Evolutionary conservation across 2,329 filamentous ascomycete species (phyloP).

Genomic region (Apiospora saccharicola): DNA sequence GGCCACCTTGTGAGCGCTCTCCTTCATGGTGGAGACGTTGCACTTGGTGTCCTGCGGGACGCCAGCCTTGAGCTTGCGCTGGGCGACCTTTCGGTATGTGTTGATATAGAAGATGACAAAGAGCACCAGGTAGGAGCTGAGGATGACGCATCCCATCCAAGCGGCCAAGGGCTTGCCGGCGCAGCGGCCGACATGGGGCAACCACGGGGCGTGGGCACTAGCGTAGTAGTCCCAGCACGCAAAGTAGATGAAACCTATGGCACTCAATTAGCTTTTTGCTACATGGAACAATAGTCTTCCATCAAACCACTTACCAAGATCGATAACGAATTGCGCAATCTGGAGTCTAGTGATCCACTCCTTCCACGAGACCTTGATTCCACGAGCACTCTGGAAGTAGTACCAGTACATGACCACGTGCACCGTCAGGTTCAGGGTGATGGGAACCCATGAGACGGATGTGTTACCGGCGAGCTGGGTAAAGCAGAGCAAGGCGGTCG

Average conservation of each 20-base stretch:
- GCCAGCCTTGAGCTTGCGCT: conserved; percentile 39
- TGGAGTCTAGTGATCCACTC: conserved; percentile 97
- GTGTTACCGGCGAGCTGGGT: conserved; percentile 92
- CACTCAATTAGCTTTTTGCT: neutral
- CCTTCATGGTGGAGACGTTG: conserved; percentile 36
- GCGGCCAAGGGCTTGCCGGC: conserved; percentile 83
- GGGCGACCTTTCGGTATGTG: conserved; percentile 73
- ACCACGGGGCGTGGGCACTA: conserved; percentile 72
- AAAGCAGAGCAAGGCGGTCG: conserved; percentile 94
- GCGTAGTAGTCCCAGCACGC: conserved; percentile 82
- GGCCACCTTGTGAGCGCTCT: conserved; percentile 36
- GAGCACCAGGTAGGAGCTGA: conserved; percentile 78
- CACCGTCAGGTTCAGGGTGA: conserved; percentile 87
- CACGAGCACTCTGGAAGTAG: conserved; percentile 97
- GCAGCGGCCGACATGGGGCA: conserved; percentile 74
- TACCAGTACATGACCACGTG: conserved; percentile 99
- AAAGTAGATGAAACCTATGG: conserved; percentile 78
- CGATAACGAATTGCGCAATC: conserved; percentile 94
- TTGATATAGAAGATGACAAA: conserved; percentile 83
- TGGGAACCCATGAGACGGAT: conserved; percentile 91
- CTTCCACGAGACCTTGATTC: conserved; percentile 97
- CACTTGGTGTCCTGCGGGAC: conserved; percentile 29
- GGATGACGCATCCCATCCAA: conserved; percentile 74
- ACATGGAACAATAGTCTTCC: neutral
- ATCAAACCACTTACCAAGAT: conserved; percentile 72